Evolutionary conservation across 2,329 filamentous ascomycete species (phyloP).

Genomic region (Penicillium sp.): DNA sequence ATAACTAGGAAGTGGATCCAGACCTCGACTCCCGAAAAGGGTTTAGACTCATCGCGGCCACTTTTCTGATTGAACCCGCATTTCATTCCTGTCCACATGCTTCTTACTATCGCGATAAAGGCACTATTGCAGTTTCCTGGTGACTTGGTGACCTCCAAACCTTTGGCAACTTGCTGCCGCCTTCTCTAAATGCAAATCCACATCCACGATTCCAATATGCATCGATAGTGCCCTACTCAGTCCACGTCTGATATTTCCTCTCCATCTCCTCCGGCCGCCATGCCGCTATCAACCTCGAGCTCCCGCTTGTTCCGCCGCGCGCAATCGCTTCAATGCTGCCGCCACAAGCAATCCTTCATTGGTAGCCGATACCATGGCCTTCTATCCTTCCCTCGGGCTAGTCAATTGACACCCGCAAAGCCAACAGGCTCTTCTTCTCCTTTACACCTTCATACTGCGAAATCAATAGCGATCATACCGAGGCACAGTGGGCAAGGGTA

Average conservation of each 20-base stretch:
- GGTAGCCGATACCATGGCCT: slow-evolving; percentile 10
- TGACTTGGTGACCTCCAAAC: not conserved
- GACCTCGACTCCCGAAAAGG: slow-evolving; percentile 12
- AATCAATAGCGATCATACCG: not conserved
- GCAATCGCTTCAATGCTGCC: slow-evolving; percentile 16
- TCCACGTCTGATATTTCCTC: not conserved
- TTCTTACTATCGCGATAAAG: not conserved
- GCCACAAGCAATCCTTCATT: slow-evolving; percentile 4
- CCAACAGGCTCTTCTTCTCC: not conserved
- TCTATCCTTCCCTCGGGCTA: slow-evolving; percentile 4
- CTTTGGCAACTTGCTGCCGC: not conserved
- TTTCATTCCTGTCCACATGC: not conserved
- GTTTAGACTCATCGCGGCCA: slow-evolving; percentile 16
- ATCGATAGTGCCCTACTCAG: slow-evolving; percentile 9
- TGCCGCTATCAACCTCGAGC: slow-evolving; percentile 14
- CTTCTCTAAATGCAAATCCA: not conserved
- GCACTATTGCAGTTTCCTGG: not conserved
- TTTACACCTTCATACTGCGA: not conserved
- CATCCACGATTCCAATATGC: slow-evolving; percentile 11
- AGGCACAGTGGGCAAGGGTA: slow-evolving; percentile 15
- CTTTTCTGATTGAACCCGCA: slow-evolving; percentile 14
- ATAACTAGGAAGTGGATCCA: not conserved
- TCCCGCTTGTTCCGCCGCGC: slow-evolving; percentile 16
- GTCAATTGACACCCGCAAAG: not conserved
- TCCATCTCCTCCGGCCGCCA: not conserved